Evolutionary conservation across 176 grass and related monocot species (phyloP), one percentile per base, ranked within the genome.

Genomic region (Avena atlantica): DNA sequence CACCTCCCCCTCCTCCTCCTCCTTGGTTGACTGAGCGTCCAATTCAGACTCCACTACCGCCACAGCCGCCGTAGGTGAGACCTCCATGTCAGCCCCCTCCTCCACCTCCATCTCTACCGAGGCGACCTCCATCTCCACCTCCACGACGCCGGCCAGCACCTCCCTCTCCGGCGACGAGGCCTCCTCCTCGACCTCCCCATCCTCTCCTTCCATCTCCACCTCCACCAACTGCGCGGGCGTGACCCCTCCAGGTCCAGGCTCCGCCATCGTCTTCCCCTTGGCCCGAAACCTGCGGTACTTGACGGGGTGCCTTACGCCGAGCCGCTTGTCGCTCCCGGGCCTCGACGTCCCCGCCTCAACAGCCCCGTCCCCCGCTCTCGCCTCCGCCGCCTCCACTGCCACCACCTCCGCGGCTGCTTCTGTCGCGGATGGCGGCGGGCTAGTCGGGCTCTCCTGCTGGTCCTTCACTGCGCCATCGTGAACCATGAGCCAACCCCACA

Each of bases 381-480:
- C 76, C 37, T 21, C 51, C 24, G 66, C 37, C 1, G 55, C 59
- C 52, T 50, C 84, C 36, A 36, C 70, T 16, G 55, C 82, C 55
- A 44, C 58, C 17, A 42, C 44, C 67, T 80, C 87, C 74, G 59
- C 49, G n/a, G 88, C 65, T 15, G 42, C 86, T 53, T 89, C 86
- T 27, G 85, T 81, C 20, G 45, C 64, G 2, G 62, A 65, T 2
- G 63, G 12, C 5, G 64, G 64, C 64, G 64, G 64, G 64, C 64
- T 67, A 31, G 62, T 36, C 64, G 64, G 27, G 64, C 64, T 67
- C 64, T 34, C 64, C 64, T 70, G 66, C 58, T 82, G 86, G 76
- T 94, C 88, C 88, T 93, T 95, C 89, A 93, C 87, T 14, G 80
- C 85, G 86, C 89, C 88, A 92, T 95, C 90, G 85, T 85, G 86